Percentiles rank a stretch among this genome's conserved stretches.
Conservation (phyloP, 345 rosid species). For the Melastoma malabathricum region DNA sequence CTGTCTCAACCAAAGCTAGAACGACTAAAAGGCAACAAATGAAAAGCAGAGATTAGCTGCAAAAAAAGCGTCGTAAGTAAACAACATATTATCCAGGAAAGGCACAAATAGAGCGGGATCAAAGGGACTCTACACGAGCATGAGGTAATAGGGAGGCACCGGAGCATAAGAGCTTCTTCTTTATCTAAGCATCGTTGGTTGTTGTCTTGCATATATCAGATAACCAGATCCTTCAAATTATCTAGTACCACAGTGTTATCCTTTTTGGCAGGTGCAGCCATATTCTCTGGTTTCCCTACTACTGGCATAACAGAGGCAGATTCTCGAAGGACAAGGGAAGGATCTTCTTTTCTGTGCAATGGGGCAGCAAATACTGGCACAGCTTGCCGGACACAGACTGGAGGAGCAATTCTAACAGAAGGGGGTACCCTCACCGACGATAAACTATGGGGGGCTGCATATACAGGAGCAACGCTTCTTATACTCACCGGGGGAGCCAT, state of each 20-base stretch:
- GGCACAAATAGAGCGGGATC: too few relatives aligned
- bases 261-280: constrained; percentile 7
- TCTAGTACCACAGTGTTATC: constrained; percentile 23
- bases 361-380: constrained; percentile 66
- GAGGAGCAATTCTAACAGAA: constrained; percentile 41
- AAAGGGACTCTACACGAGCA: too few relatives aligned
- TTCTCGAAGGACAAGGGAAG: constrained; percentile 17
- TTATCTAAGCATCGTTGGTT: not conserved
- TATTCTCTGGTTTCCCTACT: constrained; percentile 18
- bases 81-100: too few relatives aligned
- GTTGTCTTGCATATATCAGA: constrained; percentile 17
- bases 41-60: too few relatives aligned
- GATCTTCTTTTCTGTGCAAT: constrained; percentile 15
- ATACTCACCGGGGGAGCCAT: constrained; percentile 81
- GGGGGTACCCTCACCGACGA: constrained; percentile 30
- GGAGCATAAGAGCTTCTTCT: constrained; percentile 3
- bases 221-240: constrained; percentile 41
- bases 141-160: too few relatives aligned
- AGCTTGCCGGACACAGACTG: constrained; percentile 65
- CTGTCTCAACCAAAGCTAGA: too few relatives aligned
- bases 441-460: constrained; percentile 68
- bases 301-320: constrained; percentile 12
- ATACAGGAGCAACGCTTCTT: constrained; percentile 68
- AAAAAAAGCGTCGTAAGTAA: too few relatives aligned
- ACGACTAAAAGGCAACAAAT: too few relatives aligned